Percentiles rank a stretch among this genome's conserved stretches.
Evolutionary conservation across 148 eudicot genomes (phyloP).

Genomic region (Tetragonia tetragonoides): DNA sequence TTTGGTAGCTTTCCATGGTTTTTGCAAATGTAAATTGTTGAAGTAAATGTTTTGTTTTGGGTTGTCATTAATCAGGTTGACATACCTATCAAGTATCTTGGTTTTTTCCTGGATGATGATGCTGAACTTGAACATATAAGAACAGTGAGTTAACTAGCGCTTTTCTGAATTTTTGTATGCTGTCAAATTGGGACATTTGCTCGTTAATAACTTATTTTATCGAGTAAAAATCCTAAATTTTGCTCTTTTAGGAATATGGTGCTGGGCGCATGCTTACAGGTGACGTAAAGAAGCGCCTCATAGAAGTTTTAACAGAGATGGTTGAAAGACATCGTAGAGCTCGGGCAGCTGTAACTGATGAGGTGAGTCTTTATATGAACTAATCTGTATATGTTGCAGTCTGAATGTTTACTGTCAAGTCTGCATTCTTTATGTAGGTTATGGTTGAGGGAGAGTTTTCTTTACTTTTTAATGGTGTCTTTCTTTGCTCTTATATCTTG

Average conservation of each 20-base stretch:
- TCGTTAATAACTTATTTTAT: background rate
- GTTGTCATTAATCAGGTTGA: constrained; percentile 61
- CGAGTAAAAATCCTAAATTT: background rate
- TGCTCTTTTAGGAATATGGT: constrained; percentile 65
- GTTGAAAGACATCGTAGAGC: constrained; percentile 88
- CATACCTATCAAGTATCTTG: constrained; percentile 88
- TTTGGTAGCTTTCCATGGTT: background rate
- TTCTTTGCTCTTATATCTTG: background rate
- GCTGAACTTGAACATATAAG: constrained; percentile 77
- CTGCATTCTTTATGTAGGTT: background rate
- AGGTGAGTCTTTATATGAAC: constrained; percentile 40
- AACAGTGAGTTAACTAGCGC: constrained; percentile 41
- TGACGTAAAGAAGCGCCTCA: constrained; percentile 77
- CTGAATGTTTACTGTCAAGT: background rate
- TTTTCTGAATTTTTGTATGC: background rate
- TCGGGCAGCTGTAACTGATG: constrained; percentile 90
- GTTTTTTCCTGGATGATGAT: constrained; percentile 98
- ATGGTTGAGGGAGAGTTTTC: background rate
- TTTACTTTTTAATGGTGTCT: too few relatives aligned
- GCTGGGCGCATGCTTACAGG: constrained; percentile 93
- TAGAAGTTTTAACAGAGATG: constrained; percentile 73
- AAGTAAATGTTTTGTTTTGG: background rate
- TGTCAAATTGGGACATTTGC: background rate
- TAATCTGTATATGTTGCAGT: background rate
- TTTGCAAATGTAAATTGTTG: background rate